Evolutionary conservation across 805 yeast species (phyloP).

Genomic region (Saturnispora diversa): DNA sequence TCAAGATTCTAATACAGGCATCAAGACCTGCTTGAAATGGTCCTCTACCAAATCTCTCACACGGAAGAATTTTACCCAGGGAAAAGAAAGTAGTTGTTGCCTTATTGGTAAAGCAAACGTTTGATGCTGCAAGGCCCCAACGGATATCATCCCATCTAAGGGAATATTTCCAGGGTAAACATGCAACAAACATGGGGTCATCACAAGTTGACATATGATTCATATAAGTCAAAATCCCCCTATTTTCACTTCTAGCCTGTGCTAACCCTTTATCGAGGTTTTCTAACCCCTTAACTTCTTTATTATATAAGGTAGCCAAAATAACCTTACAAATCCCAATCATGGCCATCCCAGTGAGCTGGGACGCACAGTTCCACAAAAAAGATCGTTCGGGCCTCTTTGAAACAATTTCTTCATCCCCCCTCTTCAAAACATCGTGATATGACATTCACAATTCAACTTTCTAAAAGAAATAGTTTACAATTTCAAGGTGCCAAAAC

Average conservation of each 20-base stretch:
- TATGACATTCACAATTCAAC: conserved; percentile 49
- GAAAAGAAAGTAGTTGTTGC: conserved; percentile 58
- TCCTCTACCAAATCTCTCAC: conserved; percentile 84
- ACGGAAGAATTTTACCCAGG: conserved; percentile 80
- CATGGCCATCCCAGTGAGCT: conserved; percentile 58
- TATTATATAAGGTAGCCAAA: conserved; percentile 54
- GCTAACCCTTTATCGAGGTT: conserved; percentile 55
- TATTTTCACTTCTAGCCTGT: conserved; percentile 55
- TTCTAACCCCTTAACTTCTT: conserved; percentile 53
- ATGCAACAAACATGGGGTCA: conserved; percentile 87
- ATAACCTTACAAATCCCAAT: conserved; percentile 58
- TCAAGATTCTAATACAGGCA: conserved; percentile 70
- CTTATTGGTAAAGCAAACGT: conserved; percentile 67
- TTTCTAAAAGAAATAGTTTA: too few species aligned
- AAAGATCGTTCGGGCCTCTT: conserved; percentile 43
- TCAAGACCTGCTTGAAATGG: conserved; percentile 89
- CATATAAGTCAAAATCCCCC: conserved; percentile 80
- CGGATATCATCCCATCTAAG: conserved; percentile 58
- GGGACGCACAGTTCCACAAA: conserved; percentile 63
- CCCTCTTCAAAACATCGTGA: conserved; percentile 59
- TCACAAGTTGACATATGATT: conserved; percentile 90
- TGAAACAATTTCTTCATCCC: conserved; percentile 58
- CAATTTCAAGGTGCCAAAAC: too few species aligned
- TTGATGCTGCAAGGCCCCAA: conserved; percentile 94
- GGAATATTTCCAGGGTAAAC: conserved; percentile 65